These are phyloP conservation scores for Pleurotus sapidus DNA, from an alignment of 768 basidiomycete genomes.

Conservation along the genomic window DNA sequence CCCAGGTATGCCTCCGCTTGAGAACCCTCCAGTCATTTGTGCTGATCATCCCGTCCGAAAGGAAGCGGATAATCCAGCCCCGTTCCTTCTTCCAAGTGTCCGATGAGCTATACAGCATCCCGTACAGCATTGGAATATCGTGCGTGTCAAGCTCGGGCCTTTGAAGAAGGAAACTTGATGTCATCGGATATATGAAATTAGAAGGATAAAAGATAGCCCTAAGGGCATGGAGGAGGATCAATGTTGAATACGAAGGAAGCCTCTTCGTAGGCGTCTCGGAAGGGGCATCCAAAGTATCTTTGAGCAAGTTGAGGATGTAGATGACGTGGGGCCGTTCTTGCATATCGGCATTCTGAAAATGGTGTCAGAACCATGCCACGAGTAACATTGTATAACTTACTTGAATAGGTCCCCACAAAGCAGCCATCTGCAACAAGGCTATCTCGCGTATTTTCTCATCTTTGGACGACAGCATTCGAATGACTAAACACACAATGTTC, in stretches of 20 bases:
- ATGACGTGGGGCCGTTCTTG: constrained; percentile 76
- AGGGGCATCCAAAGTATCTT: constrained; percentile 49
- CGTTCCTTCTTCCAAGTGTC: constrained; percentile 87
- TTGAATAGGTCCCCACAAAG: constrained; percentile 58
- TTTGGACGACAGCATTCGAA: constrained; percentile 70
- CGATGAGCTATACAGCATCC: constrained; percentile 77
- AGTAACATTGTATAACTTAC: constrained; percentile 34
- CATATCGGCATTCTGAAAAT: constrained; percentile 53
- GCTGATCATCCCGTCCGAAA: constrained; percentile 77
- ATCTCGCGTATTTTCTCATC: constrained; percentile 57
- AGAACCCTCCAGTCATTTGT: constrained; percentile 80
- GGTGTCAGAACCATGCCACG: background rate
- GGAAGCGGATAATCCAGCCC: constrained; percentile 83
- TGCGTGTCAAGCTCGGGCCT: constrained; percentile 74
- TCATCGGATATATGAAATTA: constrained; percentile 84
- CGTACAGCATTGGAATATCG: constrained; percentile 91
- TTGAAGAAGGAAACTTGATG: constrained; percentile 86
- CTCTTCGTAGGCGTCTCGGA: constrained; percentile 40
- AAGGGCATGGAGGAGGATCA: constrained; percentile 81
- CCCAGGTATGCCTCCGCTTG: constrained; percentile 84
- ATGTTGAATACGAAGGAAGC: constrained; percentile 74
- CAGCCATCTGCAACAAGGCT: constrained; percentile 59
- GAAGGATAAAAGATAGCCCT: constrained; percentile 84
- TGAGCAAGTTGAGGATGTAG: constrained; percentile 66
- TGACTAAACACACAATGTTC: constrained; percentile 70